These are phyloP conservation scores for Hypericum perforatum DNA, from an alignment of 345 rosid genomes.

Conservation along the genomic window DNA sequence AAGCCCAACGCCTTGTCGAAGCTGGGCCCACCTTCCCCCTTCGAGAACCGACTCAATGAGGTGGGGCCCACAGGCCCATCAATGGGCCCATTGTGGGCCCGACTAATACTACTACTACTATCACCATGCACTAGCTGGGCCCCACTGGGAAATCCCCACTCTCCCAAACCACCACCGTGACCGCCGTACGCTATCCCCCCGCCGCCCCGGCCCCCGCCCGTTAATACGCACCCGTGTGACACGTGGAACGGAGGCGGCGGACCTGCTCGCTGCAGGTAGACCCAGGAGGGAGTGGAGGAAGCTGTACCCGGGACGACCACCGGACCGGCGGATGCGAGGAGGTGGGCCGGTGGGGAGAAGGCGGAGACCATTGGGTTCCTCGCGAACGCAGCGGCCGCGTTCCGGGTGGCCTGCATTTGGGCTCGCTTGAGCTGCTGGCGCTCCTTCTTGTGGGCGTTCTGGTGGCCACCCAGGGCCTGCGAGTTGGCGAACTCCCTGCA, in stretches of 20 bases:
- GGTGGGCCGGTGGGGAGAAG: conserved; percentile 44
- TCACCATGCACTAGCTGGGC: conserved; percentile 4
- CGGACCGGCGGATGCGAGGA: conserved; percentile 39
- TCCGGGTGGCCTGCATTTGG: conserved; percentile 64
- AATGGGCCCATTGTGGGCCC: conserved; percentile 17
- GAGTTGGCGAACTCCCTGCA: conserved; percentile 82
- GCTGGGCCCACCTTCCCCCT: conserved; percentile 52
- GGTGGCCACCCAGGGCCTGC: conserved; percentile 97
- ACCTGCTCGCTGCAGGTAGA: conserved; percentile 61
- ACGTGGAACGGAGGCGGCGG: conserved; percentile 53
- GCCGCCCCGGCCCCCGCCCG: conserved; percentile 24
- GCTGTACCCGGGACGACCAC: conserved; percentile 28
- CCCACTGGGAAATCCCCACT: conserved; percentile 7
- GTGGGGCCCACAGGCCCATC: conserved; percentile 18
- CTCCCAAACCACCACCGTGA: conserved; percentile 37
- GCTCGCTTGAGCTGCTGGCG: conserved; percentile 84
- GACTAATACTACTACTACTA: too few relatives aligned
- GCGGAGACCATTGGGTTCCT: conserved; percentile 45
- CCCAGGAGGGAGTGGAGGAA: conserved; percentile 49
- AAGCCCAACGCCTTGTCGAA: conserved; percentile 52
- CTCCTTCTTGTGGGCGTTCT: conserved; percentile 97
- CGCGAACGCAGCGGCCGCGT: conserved; percentile 27
- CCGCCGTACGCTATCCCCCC: conserved; percentile 34
- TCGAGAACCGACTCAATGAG: conserved; percentile 59
- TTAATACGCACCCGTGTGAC: conserved; percentile 40